A percentile compares a stretch with the other conserved stretches of the same genome.
Conservation (phyloP, 257 asterid species). For the Paraleonurus japonicus region DNA sequence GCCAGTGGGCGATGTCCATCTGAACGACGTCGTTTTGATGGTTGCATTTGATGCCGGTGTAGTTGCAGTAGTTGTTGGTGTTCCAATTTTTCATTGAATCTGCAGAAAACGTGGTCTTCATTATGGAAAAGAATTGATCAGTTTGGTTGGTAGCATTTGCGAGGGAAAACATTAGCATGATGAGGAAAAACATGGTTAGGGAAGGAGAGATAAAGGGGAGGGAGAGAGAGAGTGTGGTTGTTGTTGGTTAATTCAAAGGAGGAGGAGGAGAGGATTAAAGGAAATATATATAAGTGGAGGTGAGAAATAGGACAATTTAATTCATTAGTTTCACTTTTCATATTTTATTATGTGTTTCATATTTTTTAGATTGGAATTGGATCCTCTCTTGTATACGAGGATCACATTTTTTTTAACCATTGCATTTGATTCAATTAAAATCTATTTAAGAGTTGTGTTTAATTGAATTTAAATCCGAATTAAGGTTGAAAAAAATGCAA, state of each 20-base stretch:
- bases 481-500: too few species aligned
- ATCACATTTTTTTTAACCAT: too few species aligned
- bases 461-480: too few species aligned
- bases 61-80: constrained; percentile 43
- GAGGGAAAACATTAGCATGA: constrained; percentile 28
- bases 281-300: constrained; percentile 50
- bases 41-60: constrained; percentile 69
- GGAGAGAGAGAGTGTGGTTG: constrained; percentile 12
- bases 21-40: constrained; percentile 36
- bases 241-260: constrained; percentile 22
- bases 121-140: constrained; percentile 41
- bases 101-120: constrained; percentile 45
- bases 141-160: constrained; percentile 28
- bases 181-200: constrained; percentile 22
- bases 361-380: too few species aligned
- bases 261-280: constrained; percentile 19
- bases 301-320: too few species aligned
- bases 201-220: not conserved
- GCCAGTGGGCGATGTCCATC: constrained; percentile 63
- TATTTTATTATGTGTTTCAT: too few species aligned
- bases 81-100: constrained; percentile 48
- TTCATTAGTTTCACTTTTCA: too few species aligned
- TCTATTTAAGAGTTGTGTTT: too few species aligned
- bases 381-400: too few species aligned
- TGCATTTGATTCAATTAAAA: too few species aligned